phyloP scores from a whole-genome alignment of 2,329 filamentous ascomycete genomes.

The Penicillium hordei region DNA sequence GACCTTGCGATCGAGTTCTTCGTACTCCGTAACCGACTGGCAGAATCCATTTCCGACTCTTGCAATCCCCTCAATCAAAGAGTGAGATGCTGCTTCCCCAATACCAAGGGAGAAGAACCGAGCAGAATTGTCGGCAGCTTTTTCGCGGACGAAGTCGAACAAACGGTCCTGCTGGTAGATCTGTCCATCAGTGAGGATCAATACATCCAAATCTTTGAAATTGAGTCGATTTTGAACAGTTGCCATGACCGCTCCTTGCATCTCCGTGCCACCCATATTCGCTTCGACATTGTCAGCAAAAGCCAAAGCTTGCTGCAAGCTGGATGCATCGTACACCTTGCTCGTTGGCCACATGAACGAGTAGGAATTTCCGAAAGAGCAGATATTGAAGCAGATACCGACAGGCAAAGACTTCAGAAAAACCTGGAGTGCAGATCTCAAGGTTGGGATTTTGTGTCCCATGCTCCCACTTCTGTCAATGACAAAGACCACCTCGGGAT shows the following conservation, averaged over 20 bases:
- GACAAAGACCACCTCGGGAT: slow-evolving; percentile 68
- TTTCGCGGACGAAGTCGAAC: slow-evolving; percentile 50
- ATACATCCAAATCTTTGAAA: slow-evolving; percentile 52
- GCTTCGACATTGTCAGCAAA: slow-evolving; percentile 48
- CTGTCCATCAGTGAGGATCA: slow-evolving; percentile 59
- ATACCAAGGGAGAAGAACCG: slow-evolving; percentile 59
- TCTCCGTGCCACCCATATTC: slow-evolving; percentile 56
- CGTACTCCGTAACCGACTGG: slow-evolving; percentile 61
- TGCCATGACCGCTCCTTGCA: slow-evolving; percentile 49
- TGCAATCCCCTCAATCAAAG: slow-evolving; percentile 60
- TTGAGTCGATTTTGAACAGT: slow-evolving; percentile 49
- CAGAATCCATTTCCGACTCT: slow-evolving; percentile 59
- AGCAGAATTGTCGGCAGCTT: slow-evolving; percentile 45
- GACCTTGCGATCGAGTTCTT: slow-evolving; percentile 68
- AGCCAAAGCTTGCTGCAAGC: slow-evolving; percentile 45
- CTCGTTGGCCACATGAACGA: slow-evolving; percentile 52
- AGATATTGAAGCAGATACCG: slow-evolving; percentile 59
- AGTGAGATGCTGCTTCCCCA: slow-evolving; percentile 54
- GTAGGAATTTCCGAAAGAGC: slow-evolving; percentile 54
- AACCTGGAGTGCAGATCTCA: slow-evolving; percentile 53
- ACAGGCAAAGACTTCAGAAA: slow-evolving; percentile 61
- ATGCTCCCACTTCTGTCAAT: slow-evolving; percentile 70
- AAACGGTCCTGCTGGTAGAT: slow-evolving; percentile 52
- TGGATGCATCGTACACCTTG: slow-evolving; percentile 47
- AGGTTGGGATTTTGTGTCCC: slow-evolving; percentile 48